Evolutionary conservation across 495 filamentous ascomycete species (phyloP), one percentile per base, ranked within the genome.

Genomic region (Hypoxylon subgilvum): DNA sequence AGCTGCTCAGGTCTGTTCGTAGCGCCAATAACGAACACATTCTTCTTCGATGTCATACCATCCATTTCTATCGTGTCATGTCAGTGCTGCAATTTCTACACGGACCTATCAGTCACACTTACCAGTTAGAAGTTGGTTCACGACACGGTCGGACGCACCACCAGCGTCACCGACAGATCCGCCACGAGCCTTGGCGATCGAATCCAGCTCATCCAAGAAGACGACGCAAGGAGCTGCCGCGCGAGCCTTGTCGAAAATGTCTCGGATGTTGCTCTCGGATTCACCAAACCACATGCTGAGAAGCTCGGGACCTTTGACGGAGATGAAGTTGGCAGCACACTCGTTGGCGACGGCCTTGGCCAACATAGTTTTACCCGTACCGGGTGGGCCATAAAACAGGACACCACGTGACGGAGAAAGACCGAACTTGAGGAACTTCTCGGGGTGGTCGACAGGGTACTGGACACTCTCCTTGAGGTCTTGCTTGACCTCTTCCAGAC

Each of bases 281-380:
- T 98, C 94, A 88, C 94, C 94, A 74, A 98, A 98, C 94, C 94
- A 98, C 94, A 98, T 98, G 69, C 91, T 96, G 53, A 98, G 84
- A 66, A 98, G 78, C 78, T 98, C 94, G 57, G 94, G 94, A 52
- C 94, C 94, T 84, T 98, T 98, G 71, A 98, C 86, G 49, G 94
- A 97, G 72, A 98, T 97, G 79, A 98, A 98, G 79, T 98, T 98
- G 77, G 94, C 94, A 41, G 95, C 87, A 67, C 95, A 97, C 81
- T 98, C 94, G 76, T 98, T 98, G 72, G 94, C 94, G 56, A 98
- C 95, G 54, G 94, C 94, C 82, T 98, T 98, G 74, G 94, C 94
- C 79, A 98, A 88, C 80, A 98, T 82, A 38, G 94, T 98, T 84
- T 98, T 98, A 96, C 94, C 94, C 66, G 95, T 97, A 89, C 94